These are phyloP conservation scores for Fusarium brachygibbosum DNA, from an alignment of 2,329 filamentous ascomycete species.

Conservation along the genomic window DNA sequence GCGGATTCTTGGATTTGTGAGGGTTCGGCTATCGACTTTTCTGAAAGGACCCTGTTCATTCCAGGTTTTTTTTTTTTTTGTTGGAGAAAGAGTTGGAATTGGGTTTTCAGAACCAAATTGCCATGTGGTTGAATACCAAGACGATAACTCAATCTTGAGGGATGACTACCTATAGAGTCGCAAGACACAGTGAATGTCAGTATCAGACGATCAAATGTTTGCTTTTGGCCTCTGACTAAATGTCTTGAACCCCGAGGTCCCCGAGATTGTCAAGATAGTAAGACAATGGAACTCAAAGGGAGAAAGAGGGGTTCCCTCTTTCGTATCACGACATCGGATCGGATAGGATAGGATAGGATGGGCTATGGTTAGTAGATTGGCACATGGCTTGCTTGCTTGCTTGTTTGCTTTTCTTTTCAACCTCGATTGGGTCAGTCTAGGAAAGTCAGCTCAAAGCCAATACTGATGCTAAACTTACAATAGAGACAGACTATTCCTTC, in stretches of 20 bases:
- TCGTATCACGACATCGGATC: slow-evolving; percentile 2
- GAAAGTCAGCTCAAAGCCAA: too few relatives aligned
- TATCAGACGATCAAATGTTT: background rate
- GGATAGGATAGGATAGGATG: background rate
- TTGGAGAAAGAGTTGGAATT: background rate
- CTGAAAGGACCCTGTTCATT: background rate
- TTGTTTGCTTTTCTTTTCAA: background rate
- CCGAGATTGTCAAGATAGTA: slow-evolving; percentile 2
- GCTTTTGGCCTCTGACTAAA: background rate
- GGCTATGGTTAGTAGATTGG: background rate
- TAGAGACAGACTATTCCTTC: slow-evolving; percentile 1
- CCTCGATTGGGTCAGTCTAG: too few relatives aligned
- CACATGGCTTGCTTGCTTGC: slow-evolving; percentile 3
- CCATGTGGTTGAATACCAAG: background rate
- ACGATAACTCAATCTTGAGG: background rate
- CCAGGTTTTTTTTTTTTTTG: background rate
- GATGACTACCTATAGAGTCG: too few relatives aligned
- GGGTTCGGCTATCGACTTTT: slow-evolving; percentile 7
- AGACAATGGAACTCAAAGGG: slow-evolving; percentile 1
- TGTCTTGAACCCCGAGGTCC: slow-evolving; percentile 5
- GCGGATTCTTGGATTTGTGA: slow-evolving; percentile 5
- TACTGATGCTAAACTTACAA: slow-evolving; percentile 9
- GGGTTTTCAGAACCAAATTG: background rate
- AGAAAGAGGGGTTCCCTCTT: background rate
- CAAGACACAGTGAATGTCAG: background rate